Base-by-base conservation (phyloP, 768 basidiomycete species). In the Leccinum fibrillosum region DNA sequence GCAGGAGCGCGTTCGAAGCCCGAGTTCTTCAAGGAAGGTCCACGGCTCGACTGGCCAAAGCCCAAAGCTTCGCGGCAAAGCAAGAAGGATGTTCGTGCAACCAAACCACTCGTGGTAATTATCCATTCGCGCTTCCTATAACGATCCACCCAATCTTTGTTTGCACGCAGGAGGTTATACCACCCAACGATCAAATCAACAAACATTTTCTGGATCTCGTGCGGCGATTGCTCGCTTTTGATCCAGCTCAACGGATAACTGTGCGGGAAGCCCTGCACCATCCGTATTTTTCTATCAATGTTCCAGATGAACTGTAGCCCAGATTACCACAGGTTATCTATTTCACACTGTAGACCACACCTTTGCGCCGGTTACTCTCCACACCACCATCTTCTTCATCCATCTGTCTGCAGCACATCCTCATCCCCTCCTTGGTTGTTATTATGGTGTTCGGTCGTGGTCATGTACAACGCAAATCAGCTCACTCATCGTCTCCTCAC, bases 31-130 rank as follows among this genome's bases (percentile, higher is more conserved):
- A 93, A 90, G 70, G 89, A 90, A 21, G 87, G 85, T 30, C 74
- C 79, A 62, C 90, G 87, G 67, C 82, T 99, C 44, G 93, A 94
- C 72, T 98, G 92, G 88, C 96, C 97, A 0, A 92, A 90, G 68
- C 78, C 92, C 10, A 89, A 89, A 72, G 89, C 92, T 28, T 84
- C 89, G 4, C 86, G 90, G 68, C 90, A 95, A 72, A 94, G 92
- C 74, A 89, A 86, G 78, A 96, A 95, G 74, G 97, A 96, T 66
- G 94, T 99, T 44, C 87, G 88, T 55, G 85, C 88, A 25, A 94
- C 94, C 65, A 85, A 88, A 66, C 77, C 85, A 49, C 77, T 97
- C 37, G 76, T 82, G 78, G 94, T 95, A 63, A 69, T 32, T 52
- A 54, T 84, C 79, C 35, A 6, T 53, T 32, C 49, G 34, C 25